Evolutionary conservation across 371 early-diverging fungal species (phyloP).

Genomic region (Syncephalastrum monosporum): DNA sequence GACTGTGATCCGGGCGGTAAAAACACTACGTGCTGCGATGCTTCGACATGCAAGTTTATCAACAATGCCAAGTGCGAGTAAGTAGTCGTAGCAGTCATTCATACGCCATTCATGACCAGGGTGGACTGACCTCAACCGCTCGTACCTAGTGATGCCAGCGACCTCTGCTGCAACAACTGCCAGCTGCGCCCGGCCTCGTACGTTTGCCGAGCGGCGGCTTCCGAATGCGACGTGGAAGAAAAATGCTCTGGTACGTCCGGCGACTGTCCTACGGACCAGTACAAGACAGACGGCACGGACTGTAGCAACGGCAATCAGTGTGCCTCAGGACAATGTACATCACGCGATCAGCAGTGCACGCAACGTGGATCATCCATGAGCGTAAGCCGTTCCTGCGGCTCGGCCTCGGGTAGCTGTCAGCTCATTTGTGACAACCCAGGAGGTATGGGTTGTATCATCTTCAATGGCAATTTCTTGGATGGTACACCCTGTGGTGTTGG

Average conservation of each 20-base stretch:
- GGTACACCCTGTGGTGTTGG: conserved; percentile 86
- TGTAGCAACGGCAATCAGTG: conserved; percentile 70
- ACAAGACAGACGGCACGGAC: conserved; percentile 62
- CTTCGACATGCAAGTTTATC: conserved; percentile 78
- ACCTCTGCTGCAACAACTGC: conserved; percentile 83
- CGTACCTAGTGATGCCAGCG: conserved; percentile 68
- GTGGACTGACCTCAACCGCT: background rate
- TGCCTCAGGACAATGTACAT: conserved; percentile 90
- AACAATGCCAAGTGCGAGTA: conserved; percentile 74
- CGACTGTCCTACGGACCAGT: conserved; percentile 76
- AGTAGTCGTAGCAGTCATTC: conserved; percentile 10
- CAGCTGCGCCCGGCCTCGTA: conserved; percentile 56
- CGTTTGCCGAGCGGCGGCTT: conserved; percentile 74
- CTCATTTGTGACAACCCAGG: conserved; percentile 67
- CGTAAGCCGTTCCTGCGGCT: conserved; percentile 46
- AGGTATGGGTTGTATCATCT: conserved; percentile 56
- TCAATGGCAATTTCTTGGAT: conserved; percentile 82
- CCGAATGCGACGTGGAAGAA: conserved; percentile 84
- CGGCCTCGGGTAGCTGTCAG: conserved; percentile 56
- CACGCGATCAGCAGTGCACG: conserved; percentile 79
- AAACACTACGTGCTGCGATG: conserved; percentile 83
- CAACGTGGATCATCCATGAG: conserved; percentile 48
- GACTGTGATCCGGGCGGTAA: conserved; percentile 91
- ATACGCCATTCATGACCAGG: too few species aligned
- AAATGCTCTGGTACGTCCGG: conserved; percentile 74